A percentile compares a stretch with the other conserved stretches of the same genome.
phyloP scores from a whole-genome alignment of 495 filamentous ascomycete genomes.

The Oleoguttula mirabilis region DNA sequence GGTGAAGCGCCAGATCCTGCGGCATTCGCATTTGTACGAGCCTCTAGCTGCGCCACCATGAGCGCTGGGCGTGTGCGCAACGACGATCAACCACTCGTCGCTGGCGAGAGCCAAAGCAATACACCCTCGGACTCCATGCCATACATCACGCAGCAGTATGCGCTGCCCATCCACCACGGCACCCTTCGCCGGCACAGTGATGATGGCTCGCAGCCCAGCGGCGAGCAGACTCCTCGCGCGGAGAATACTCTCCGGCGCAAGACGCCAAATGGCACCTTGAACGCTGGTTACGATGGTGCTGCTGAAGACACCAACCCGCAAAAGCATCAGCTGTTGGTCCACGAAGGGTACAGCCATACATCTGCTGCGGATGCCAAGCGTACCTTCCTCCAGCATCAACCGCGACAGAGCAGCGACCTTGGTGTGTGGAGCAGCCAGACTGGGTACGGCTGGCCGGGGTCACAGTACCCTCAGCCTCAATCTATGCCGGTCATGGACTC shows the following conservation, averaged over 20 bases:
- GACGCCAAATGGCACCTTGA: constrained; percentile 85
- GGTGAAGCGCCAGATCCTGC: constrained; percentile 13
- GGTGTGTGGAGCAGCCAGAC: constrained; percentile 5
- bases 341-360: constrained; percentile 1
- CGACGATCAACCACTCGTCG: too few species aligned
- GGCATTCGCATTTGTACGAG: constrained; percentile 3
- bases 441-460: constrained; percentile 8
- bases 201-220: constrained; percentile 10
- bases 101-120: too few species aligned
- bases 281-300: constrained; percentile 84
- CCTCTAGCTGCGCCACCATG: constrained; percentile 14
- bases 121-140: constrained; percentile 14
- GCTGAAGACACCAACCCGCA: constrained; percentile 68
- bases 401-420: constrained; percentile 7
- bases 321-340: constrained; percentile 73
- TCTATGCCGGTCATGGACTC: constrained; percentile 28
- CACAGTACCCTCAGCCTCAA: constrained; percentile 19
- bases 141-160: constrained; percentile 29
- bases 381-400: constrained; percentile 17
- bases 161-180: constrained; percentile 27
- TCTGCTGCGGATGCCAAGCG: constrained; percentile 2
- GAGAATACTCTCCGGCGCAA: constrained; percentile 86
- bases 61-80: too few species aligned
- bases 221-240: constrained; percentile 26
- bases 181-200: neutral